These are phyloP conservation scores for Penicillium bialowiezense DNA, from an alignment of 495 filamentous ascomycete species.

Conservation along the genomic window DNA sequence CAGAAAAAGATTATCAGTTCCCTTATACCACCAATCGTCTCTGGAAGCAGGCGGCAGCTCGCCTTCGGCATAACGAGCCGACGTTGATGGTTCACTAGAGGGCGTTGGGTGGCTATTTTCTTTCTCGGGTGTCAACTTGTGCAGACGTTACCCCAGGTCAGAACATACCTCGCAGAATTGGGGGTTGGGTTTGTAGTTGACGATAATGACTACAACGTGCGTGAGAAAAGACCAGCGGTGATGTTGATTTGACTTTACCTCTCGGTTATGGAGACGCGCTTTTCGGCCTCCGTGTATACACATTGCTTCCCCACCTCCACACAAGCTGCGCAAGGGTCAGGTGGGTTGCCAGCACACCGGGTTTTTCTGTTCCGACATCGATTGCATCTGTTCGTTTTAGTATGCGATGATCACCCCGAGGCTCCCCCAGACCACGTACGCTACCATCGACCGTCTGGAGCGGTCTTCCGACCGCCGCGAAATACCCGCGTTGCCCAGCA, in stretches of 20 bases:
- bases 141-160: neutral
- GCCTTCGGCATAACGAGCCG: slow-evolving; percentile 13
- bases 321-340: slow-evolving; percentile 33
- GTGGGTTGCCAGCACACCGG: slow-evolving; percentile 35
- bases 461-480: slow-evolving; percentile 21
- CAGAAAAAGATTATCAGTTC: slow-evolving; percentile 33
- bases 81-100: slow-evolving; percentile 8
- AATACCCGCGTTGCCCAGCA: slow-evolving; percentile 21
- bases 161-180: slow-evolving; percentile 8
- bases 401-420: neutral
- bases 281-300: slow-evolving; percentile 39
- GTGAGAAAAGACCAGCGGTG: slow-evolving; percentile 3
- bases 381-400: slow-evolving; percentile 28
- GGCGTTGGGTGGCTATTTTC: slow-evolving; percentile 6
- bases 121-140: neutral
- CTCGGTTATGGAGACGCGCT: slow-evolving; percentile 33
- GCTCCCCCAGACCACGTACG: slow-evolving; percentile 20
- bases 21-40: slow-evolving; percentile 42
- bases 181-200: slow-evolving; percentile 29
- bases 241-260: slow-evolving; percentile 15
- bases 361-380: slow-evolving; percentile 37
- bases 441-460: slow-evolving; percentile 30
- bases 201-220: slow-evolving; percentile 27
- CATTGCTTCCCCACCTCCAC: slow-evolving; percentile 29
- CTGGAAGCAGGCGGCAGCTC: slow-evolving; percentile 25